A percentile compares a stretch with the other conserved stretches of the same genome.
Conservation (phyloP, 768 basidiomycete species). For the Pholiota conissans region DNA sequence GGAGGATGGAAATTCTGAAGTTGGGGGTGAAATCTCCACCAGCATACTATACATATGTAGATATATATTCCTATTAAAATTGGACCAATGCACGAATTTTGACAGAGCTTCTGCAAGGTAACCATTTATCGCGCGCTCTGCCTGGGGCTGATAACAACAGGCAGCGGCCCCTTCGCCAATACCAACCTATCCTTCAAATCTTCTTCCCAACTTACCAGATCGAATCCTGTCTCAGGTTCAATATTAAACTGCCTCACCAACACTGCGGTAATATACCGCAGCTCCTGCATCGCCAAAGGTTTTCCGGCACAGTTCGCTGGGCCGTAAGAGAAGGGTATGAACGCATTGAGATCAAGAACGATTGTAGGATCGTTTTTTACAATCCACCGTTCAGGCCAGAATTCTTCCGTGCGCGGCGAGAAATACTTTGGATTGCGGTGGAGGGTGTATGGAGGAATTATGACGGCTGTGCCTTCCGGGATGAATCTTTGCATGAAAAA, state of each 20-base stretch:
- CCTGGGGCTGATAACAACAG: constrained; percentile 2
- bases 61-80: not conserved
- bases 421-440: constrained; percentile 40
- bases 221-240: constrained; percentile 23
- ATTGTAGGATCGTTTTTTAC: constrained; percentile 13
- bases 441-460: constrained; percentile 36
- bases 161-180: constrained; percentile 4
- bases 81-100: no score
- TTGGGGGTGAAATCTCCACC: not conserved
- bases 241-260: constrained; percentile 29
- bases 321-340: constrained; percentile 41
- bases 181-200: constrained; percentile 26
- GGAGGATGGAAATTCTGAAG: constrained; percentile 59
- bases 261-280: constrained; percentile 27
- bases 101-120: no score
- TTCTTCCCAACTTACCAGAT: constrained; percentile 23
- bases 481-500: constrained; percentile 28
- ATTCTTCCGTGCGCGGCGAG: constrained; percentile 34
- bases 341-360: constrained; percentile 25
- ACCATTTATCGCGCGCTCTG: not conserved
- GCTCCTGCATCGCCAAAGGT: constrained; percentile 33
- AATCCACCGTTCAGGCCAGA: constrained; percentile 42
- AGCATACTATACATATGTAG: no score
- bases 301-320: constrained; percentile 52
- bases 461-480: constrained; percentile 38